phyloP scores from a whole-genome alignment of 371 early-diverging fungal species.

The Saksenaea vasiformis region DNA sequence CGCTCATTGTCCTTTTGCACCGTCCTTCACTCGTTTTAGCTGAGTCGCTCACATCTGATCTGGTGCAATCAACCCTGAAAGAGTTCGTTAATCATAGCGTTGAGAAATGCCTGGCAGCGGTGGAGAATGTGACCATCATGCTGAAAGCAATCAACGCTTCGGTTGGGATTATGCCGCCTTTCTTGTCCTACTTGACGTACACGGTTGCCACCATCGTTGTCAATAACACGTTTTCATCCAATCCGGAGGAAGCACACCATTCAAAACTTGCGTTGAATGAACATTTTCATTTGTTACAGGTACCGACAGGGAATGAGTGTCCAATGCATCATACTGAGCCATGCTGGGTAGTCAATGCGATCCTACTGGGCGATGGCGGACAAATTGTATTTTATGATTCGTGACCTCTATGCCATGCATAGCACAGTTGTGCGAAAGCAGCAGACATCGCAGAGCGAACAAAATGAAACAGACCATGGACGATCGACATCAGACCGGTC shows the following conservation, averaged over 20 bases:
- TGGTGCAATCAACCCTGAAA: slow-evolving; percentile 40
- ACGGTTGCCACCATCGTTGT: slow-evolving; percentile 61
- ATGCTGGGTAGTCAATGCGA: slow-evolving; percentile 40
- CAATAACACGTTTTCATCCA: slow-evolving; percentile 51
- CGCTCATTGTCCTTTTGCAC: slow-evolving; percentile 52
- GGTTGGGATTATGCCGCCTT: slow-evolving; percentile 45
- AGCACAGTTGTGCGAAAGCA: slow-evolving; percentile 17
- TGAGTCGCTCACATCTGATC: slow-evolving; percentile 24
- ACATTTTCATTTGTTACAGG: slow-evolving; percentile 52
- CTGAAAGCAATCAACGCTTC: slow-evolving; percentile 36
- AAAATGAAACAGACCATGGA: neutral
- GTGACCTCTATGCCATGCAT: slow-evolving; percentile 61
- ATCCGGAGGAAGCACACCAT: slow-evolving; percentile 42
- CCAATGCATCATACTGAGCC: neutral
- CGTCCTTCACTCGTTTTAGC: slow-evolving; percentile 42
- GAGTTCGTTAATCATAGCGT: slow-evolving; percentile 43
- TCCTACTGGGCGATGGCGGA: slow-evolving; percentile 66
- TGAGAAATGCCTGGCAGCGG: slow-evolving; percentile 49
- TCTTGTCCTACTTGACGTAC: slow-evolving; percentile 55
- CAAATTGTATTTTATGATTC: slow-evolving; percentile 61
- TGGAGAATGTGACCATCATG: slow-evolving; percentile 50
- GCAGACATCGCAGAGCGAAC: neutral
- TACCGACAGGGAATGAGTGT: slow-evolving; percentile 7
- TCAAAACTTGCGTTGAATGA: slow-evolving; percentile 50
- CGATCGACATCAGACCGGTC: neutral